These are phyloP conservation scores for Cinnamomum chago DNA, from an alignment of 164 flowering plant species.

Conservation along the genomic window DNA sequence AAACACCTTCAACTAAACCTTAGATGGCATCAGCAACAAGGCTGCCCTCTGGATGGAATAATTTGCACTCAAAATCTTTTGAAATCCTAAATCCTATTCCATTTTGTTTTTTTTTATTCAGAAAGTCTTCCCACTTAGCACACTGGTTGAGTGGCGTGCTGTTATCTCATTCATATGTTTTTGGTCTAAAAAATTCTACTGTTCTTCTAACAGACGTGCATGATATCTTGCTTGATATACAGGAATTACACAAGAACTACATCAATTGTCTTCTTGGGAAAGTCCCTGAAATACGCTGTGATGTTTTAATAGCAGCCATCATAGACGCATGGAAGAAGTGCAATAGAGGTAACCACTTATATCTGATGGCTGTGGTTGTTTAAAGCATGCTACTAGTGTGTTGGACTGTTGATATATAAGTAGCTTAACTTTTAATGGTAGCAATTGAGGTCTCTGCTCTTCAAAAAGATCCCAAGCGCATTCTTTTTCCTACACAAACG, in stretches of 20 bases:
- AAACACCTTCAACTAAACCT: neutral
- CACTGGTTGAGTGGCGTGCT: no score
- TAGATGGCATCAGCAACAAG: neutral
- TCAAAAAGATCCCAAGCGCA: constrained; percentile 62
- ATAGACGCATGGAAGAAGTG: constrained; percentile 91
- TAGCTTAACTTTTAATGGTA: constrained; percentile 30
- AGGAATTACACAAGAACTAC: constrained; percentile 62
- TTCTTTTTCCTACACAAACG: constrained; percentile 46
- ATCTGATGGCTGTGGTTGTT: neutral
- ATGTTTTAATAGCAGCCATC: constrained; percentile 53
- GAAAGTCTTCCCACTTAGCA: no score
- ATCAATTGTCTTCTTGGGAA: constrained; percentile 43
- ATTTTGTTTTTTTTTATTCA: no score
- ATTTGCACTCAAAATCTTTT: no score
- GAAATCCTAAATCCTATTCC: no score
- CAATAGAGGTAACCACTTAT: constrained; percentile 64
- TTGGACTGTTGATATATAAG: neutral
- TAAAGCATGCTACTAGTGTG: neutral
- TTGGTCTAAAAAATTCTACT: neutral
- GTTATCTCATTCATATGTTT: no score
- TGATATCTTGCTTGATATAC: constrained; percentile 8
- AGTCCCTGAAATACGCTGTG: constrained; percentile 70
- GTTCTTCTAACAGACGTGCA: neutral
- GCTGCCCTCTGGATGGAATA: neutral
- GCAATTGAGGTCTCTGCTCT: constrained; percentile 87